Base-by-base conservation (phyloP, 176 grass and related monocot genomes). In the Musa schizocarpa region DNA sequence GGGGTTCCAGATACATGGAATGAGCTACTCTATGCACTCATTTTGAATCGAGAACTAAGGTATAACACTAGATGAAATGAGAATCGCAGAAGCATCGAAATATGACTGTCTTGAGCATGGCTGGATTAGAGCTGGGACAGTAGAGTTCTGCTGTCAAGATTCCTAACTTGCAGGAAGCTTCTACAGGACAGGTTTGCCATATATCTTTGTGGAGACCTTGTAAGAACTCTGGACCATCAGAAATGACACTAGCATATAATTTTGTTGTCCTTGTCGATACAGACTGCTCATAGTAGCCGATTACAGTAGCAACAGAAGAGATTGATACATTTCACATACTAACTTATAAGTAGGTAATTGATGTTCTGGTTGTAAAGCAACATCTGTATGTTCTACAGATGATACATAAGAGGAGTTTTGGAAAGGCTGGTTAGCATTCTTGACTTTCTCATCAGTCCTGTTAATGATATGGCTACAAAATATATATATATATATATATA, bases 1-100 rank as follows among this genome's bases (percentile, higher is more conserved):
- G 85, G 88, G 16, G 80, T 91, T 51, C 85, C 82, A 16, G 88
- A 91, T 78, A 63, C 73, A 1, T 91, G 88, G 88, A 70, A 70
- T 51, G 68, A 70, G 68, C 13, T 70, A 52, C 68, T 70, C 43
- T 70, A 52, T 50, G 68, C 68, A 10, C 68, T 70, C 34, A 11
- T 70, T 50, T 48, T 70, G 14, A 24, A 24, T 24, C 24, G 24
- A 24, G 24, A 24, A 24, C 24, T 24, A 24, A 24, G 24, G 24
- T 24, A 24, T 24, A 24, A 24, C 24, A 24, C 24, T 24, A 24
- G 24, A 24, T 24, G 24, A 70, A 70, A 70, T 17, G 19, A 2
- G 34, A 50, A n/a, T 20, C 17, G 11, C 9, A 20, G 43, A 17
- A 49, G 43, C 9, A 11, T 70, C 68, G 11, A 50, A 21, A 21